These are phyloP conservation scores for Haplosporangium sp. DNA, from an alignment of 371 early-diverging fungal species.

Conservation along the genomic window DNA sequence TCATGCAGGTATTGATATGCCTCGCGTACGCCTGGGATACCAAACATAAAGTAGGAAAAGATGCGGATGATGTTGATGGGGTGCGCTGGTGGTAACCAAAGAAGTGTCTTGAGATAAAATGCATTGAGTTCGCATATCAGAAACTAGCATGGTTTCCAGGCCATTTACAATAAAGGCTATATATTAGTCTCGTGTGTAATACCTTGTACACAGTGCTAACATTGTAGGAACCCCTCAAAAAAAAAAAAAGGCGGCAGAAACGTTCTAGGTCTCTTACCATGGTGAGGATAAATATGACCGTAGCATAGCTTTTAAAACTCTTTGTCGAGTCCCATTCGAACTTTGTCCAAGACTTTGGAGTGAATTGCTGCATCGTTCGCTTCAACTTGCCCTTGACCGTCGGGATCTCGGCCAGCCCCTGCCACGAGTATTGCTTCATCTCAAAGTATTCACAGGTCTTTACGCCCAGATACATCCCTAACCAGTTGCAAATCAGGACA, in stretches of 20 bases:
- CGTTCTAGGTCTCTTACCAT: slow-evolving; percentile 20
- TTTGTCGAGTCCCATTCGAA: slow-evolving; percentile 83
- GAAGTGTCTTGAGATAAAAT: slow-evolving; percentile 90
- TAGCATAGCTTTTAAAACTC: slow-evolving; percentile 57
- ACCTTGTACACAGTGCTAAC: too few species aligned
- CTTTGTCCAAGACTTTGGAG: slow-evolving; percentile 93
- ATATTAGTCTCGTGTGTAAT: too few species aligned
- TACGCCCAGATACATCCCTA: slow-evolving; percentile 94
- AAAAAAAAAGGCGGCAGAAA: background rate
- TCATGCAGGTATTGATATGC: slow-evolving; percentile 91
- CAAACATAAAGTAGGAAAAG: slow-evolving; percentile 84
- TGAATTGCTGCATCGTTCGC: slow-evolving; percentile 92
- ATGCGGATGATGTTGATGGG: slow-evolving; percentile 84
- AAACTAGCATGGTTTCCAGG: slow-evolving; percentile 51
- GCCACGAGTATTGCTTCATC: slow-evolving; percentile 96
- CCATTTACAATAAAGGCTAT: background rate
- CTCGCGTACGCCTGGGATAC: slow-evolving; percentile 89
- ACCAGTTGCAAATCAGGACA: slow-evolving; percentile 95
- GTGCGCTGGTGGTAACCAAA: slow-evolving; percentile 95
- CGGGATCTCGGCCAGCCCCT: slow-evolving; percentile 87
- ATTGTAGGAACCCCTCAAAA: background rate
- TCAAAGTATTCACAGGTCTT: slow-evolving; percentile 95
- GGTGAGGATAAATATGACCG: slow-evolving; percentile 52
- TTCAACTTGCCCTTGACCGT: slow-evolving; percentile 87
- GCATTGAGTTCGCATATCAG: slow-evolving; percentile 90